Evolutionary conservation across 768 basidiomycete species (phyloP).

Genomic region (Tulasnella sp.): DNA sequence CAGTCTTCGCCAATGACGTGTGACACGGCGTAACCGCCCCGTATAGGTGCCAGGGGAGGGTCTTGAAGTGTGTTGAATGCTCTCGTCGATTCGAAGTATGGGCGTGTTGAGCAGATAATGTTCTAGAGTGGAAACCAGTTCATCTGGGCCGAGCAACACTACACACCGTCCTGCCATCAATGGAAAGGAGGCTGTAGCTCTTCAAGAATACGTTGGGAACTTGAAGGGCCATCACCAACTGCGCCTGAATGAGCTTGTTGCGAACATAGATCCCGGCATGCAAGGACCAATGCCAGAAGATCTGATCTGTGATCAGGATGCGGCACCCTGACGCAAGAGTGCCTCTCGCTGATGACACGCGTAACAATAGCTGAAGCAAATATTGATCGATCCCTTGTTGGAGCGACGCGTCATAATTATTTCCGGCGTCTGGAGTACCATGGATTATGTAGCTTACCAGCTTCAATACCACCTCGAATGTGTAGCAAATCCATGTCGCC

Average conservation of each 20-base stretch:
- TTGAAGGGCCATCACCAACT: conserved; percentile 23
- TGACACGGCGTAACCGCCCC: too few relatives aligned
- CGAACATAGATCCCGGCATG: conserved; percentile 30
- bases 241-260: conserved; percentile 24
- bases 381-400: too few relatives aligned
- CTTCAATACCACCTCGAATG: conserved; percentile 11
- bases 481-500: conserved; percentile 14
- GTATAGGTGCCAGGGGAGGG: too few relatives aligned
- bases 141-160: too few relatives aligned
- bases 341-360: too few relatives aligned
- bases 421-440: conserved; percentile 14
- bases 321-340: conserved; percentile 23
- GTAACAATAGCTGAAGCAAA: too few relatives aligned
- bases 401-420: conserved; percentile 17
- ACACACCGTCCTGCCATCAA: too few relatives aligned
- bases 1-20: too few relatives aligned
- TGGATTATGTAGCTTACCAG: conserved; percentile 13
- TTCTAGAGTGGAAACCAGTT: too few relatives aligned
- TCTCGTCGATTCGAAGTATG: too few relatives aligned
- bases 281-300: conserved; percentile 28
- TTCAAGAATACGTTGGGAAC: conserved; percentile 26
- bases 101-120: too few relatives aligned
- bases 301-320: conserved; percentile 23
- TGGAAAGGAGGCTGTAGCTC: conserved; percentile 28
- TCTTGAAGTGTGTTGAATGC: too few relatives aligned